Base-by-base conservation (phyloP, 352 stramenopile species). In the Nothophytophthora sp. region DNA sequence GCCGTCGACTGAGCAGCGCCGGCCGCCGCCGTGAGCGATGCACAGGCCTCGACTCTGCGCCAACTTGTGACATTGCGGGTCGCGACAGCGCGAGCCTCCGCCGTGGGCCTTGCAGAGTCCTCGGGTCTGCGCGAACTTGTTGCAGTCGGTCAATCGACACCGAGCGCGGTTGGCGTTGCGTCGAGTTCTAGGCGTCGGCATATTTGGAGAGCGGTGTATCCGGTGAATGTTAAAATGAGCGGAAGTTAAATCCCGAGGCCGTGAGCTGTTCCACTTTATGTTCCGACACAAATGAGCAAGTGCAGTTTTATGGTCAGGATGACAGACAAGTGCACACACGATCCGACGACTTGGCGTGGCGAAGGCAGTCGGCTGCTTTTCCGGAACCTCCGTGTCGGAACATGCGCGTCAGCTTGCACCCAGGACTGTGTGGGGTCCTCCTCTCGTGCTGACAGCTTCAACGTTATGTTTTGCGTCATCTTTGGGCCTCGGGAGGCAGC, bases 51-150 rank as follows among this genome's bases (percentile, higher is more conserved):
- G 71, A 24, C 70, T 87, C 42, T 90, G 81, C 33, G 82, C 82
- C 32, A 92, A 64, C 36, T 92, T 92, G 67, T 78, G 76, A 55
- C 81, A 92, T 39, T 50, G 61, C 22, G 74, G 49, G 47, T 90
- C 73, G 18, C 80, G 81, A 62, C 85, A 95, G 4, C 81, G 79
- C 19, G 76, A 89, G 50, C 85, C 85, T 27, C 85, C 85, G 49
- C 85, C 85, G 49, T 95, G 85, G 0, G 85, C 85, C 56, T 92
- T 92, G 62, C 81, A 92, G 15, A 88, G 64, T 2, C 81, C 81
- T 5, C 76, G 61, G 25, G 81, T 90, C 60, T 92, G 81, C 10
- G 81, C 81, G 63, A 89, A 92, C 54, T 92, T 92, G 30, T 75
- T 64, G 55, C 81, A 92, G 4, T 70, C 70, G 5, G 67, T 44